Evolutionary conservation across 108 stramenopile species (phyloP).

Genomic region (Nannochloropsis salina): DNA sequence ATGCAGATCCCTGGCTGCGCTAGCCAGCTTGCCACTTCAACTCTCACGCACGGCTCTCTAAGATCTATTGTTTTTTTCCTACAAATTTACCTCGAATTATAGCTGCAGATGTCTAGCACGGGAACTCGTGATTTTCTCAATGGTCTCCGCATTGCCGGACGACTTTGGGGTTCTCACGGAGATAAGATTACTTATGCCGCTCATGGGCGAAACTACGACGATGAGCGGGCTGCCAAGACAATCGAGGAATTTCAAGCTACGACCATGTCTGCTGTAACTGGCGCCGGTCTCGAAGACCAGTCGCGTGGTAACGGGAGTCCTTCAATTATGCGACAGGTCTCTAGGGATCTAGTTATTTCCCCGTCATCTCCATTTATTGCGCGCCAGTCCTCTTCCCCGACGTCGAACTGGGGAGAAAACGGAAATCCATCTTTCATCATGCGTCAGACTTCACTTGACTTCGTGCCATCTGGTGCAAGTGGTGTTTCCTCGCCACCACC

Average conservation of each 20-base stretch:
- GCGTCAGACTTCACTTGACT: constrained; percentile 4
- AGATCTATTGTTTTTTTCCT: too few relatives aligned
- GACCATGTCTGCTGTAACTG: not conserved
- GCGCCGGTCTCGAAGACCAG: not conserved
- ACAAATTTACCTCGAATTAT: not conserved
- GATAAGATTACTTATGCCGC: not conserved
- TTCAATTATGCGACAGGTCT: not conserved
- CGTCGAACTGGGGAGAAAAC: not conserved
- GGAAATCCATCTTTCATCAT: not conserved
- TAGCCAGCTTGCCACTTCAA: too few relatives aligned
- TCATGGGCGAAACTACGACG: constrained; percentile 11
- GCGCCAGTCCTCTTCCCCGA: not conserved
- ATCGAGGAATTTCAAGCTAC: not conserved
- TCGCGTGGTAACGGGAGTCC: not conserved
- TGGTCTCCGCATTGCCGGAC: not conserved
- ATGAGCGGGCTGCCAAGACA: not conserved
- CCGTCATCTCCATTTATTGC: not conserved
- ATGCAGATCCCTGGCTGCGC: too few relatives aligned
- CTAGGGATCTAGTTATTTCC: not conserved
- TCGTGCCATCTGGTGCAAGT: not conserved
- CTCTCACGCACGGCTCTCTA: too few relatives aligned
- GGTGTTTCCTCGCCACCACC: not conserved
- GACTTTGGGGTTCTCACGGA: not conserved
- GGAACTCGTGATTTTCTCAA: constrained; percentile 19
- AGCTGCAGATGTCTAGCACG: not conserved